Percentiles rank a stretch among this genome's conserved stretches.
Evolutionary conservation across 106 monocot genomes (phyloP).

Genomic region (Dendrobium nobile): DNA sequence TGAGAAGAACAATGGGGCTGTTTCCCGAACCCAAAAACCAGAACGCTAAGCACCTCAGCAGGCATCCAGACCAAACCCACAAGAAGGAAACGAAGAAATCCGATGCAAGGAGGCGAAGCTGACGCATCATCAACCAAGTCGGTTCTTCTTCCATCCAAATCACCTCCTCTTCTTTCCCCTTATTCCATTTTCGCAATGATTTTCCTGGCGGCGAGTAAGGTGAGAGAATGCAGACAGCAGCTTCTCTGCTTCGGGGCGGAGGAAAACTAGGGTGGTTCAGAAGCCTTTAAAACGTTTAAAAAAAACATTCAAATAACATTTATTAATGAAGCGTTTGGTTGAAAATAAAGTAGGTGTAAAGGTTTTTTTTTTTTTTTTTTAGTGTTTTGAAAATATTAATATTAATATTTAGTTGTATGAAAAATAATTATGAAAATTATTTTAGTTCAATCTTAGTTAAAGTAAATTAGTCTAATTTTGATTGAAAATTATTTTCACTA

Average conservation of each 20-base stretch:
- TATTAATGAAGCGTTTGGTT: too few relatives aligned
- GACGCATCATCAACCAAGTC: neutral
- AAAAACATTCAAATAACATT: too few relatives aligned
- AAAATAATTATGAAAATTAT: too few relatives aligned
- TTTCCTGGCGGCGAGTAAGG: neutral
- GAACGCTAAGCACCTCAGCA: conserved; percentile 27
- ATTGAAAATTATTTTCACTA: too few relatives aligned
- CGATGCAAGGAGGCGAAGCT: conserved; percentile 15
- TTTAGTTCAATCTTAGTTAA: too few relatives aligned
- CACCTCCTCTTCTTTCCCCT: neutral
- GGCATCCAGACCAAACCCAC: conserved; percentile 52
- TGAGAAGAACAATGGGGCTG: conserved; percentile 1
- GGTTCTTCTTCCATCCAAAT: neutral
- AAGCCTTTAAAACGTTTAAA: too few relatives aligned
- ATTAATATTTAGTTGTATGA: too few relatives aligned
- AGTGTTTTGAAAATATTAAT: too few relatives aligned
- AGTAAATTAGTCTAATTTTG: too few relatives aligned
- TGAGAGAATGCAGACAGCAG: neutral
- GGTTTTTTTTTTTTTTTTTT: too few relatives aligned
- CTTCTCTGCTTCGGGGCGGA: neutral
- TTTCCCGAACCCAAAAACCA: conserved; percentile 21
- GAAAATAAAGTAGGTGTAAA: too few relatives aligned
- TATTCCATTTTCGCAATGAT: neutral
- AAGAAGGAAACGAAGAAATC: conserved; percentile 45
- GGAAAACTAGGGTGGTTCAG: neutral